A percentile compares a stretch with the other conserved stretches of the same genome.
phyloP scores from a whole-genome alignment of 805 yeast genomes.

The Torulaspora indica region DNA sequence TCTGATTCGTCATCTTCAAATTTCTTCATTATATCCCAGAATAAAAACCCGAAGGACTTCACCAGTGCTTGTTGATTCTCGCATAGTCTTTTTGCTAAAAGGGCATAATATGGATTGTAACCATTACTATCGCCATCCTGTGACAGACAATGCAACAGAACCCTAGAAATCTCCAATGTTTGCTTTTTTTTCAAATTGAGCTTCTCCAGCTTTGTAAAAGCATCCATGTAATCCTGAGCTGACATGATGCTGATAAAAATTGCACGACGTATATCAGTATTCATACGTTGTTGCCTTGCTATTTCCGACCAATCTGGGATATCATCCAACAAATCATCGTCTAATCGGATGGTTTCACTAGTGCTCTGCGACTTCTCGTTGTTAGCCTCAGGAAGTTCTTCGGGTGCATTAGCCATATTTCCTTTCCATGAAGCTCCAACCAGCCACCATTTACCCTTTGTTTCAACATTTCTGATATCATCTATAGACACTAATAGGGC shows the following conservation, averaged over 20 bases:
- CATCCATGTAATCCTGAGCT: constrained; percentile 86
- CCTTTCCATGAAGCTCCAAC: constrained; percentile 98
- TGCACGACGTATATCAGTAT: constrained; percentile 91
- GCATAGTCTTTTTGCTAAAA: constrained; percentile 72
- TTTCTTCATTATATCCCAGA: constrained; percentile 82
- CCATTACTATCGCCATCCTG: constrained; percentile 53
- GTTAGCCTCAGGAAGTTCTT: constrained; percentile 21
- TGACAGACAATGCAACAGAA: constrained; percentile 78
- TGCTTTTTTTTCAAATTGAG: constrained; percentile 72
- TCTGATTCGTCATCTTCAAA: constrained; percentile 52
- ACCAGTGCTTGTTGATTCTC: constrained; percentile 60
- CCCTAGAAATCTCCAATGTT: constrained; percentile 80
- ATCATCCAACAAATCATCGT: constrained; percentile 58
- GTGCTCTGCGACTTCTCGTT: constrained; percentile 19
- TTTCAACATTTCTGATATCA: constrained; percentile 72
- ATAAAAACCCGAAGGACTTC: constrained; percentile 79
- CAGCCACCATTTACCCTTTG: constrained; percentile 97
- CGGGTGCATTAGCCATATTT: constrained; percentile 35
- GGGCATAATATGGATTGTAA: constrained; percentile 86
- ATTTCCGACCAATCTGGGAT: constrained; percentile 85
- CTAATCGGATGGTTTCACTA: constrained; percentile 38
- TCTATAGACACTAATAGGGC: constrained; percentile 78
- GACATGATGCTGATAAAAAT: constrained; percentile 93
- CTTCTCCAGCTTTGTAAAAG: constrained; percentile 76
- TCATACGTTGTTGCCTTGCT: constrained; percentile 85